These are phyloP conservation scores for Trichosporon sp. DNA, from an alignment of 1,284 basidiomycete species.

Conservation along the genomic window DNA sequence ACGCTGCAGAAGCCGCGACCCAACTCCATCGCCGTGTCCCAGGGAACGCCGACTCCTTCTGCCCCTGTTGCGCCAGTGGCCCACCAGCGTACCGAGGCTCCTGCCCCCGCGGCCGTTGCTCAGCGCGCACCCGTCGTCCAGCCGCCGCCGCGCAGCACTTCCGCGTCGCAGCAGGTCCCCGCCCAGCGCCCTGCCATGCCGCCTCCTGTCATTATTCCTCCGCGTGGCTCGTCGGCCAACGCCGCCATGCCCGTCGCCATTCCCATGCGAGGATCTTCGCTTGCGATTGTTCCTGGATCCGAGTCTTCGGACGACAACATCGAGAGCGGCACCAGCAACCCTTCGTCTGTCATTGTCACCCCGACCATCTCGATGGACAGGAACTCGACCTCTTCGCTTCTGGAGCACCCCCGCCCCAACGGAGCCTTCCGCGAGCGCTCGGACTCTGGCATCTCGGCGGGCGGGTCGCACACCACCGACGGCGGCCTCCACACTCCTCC, in stretches of 20 bases:
- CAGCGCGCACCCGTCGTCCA: background rate
- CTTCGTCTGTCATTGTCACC: constrained; percentile 19
- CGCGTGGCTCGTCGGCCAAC: constrained; percentile 14
- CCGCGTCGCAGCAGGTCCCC: background rate
- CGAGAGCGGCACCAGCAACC: constrained; percentile 8
- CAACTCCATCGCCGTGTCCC: background rate
- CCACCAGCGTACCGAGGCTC: background rate
- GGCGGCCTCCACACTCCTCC: background rate
- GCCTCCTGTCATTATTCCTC: constrained; percentile 18
- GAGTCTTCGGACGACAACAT: constrained; percentile 1
- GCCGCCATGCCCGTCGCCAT: background rate
- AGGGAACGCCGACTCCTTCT: background rate
- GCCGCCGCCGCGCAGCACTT: background rate
- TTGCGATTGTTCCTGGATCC: background rate
- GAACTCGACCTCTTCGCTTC: constrained; percentile 15
- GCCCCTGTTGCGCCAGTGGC: background rate
- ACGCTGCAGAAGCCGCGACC: constrained; percentile 7
- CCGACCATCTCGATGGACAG: constrained; percentile 18
- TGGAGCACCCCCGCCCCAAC: constrained; percentile 12
- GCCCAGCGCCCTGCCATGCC: constrained; percentile 6
- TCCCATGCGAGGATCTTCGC: background rate
- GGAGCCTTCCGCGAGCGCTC: constrained; percentile 15
- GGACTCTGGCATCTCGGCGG: constrained; percentile 10
- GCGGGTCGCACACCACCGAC: constrained; percentile 8
- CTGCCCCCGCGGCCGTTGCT: background rate